Percentiles rank a stretch among this genome's conserved stretches.
Conservation (phyloP, 2,329 filamentous ascomycete genomes). For the Annulohypoxylon truncatum region DNA sequence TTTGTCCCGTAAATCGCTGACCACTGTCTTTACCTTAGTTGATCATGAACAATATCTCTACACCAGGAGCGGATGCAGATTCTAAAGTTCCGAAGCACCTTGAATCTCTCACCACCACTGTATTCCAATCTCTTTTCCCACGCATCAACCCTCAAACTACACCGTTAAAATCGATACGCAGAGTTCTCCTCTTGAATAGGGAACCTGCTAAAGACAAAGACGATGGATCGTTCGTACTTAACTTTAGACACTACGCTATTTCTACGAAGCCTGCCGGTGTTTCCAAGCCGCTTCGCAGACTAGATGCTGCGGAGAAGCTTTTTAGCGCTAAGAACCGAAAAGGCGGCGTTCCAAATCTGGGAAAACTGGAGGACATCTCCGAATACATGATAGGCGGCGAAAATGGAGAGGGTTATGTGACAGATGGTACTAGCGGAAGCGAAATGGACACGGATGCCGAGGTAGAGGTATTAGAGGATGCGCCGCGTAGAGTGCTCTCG, state of each 20-base stretch:
- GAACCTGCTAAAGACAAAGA: slow-evolving; percentile 68
- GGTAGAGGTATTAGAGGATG: slow-evolving; percentile 81
- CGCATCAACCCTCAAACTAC: slow-evolving; percentile 93
- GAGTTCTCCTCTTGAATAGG: slow-evolving; percentile 90
- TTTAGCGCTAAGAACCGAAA: slow-evolving; percentile 71
- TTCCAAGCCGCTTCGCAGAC: slow-evolving; percentile 82
- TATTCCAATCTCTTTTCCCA: slow-evolving; percentile 96
- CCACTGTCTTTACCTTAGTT: slow-evolving; percentile 63
- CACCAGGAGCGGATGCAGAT: slow-evolving; percentile 68
- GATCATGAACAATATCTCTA: slow-evolving; percentile 98
- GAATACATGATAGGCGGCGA: slow-evolving; percentile 93
- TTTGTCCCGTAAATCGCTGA: not conserved
- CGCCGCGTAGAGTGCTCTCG: slow-evolving; percentile 70
- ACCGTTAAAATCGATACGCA: slow-evolving; percentile 89
- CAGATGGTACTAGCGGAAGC: slow-evolving; percentile 85
- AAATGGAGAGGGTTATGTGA: slow-evolving; percentile 83
- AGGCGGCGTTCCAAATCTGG: slow-evolving; percentile 84
- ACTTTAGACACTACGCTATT: slow-evolving; percentile 94
- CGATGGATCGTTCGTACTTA: slow-evolving; percentile 81
- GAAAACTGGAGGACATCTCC: slow-evolving; percentile 90
- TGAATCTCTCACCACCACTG: slow-evolving; percentile 89
- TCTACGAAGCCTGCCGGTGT: slow-evolving; percentile 88
- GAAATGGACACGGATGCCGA: slow-evolving; percentile 95
- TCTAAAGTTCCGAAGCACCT: slow-evolving; percentile 90
- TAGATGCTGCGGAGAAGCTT: slow-evolving; percentile 88